Evolutionary conservation across 1,284 basidiomycete species (phyloP).

Genomic region (Lentinula novae-zelandiae): DNA sequence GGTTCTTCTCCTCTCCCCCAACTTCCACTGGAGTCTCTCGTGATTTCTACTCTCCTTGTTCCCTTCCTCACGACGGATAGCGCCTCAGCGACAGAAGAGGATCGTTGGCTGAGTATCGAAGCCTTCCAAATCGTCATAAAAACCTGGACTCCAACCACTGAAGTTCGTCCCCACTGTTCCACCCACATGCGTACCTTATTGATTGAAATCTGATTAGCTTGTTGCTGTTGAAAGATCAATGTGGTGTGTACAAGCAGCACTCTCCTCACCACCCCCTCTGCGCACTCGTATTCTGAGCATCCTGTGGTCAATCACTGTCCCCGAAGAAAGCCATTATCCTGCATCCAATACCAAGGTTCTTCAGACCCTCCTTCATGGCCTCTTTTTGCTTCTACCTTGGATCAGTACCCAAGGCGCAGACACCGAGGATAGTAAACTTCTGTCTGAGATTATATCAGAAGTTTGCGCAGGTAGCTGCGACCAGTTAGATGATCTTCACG

Average conservation of each 20-base stretch:
- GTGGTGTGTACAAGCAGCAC: constrained; percentile 64
- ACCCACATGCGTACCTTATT: not conserved
- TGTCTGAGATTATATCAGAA: constrained; percentile 33
- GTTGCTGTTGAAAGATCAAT: constrained; percentile 52
- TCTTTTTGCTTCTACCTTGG: constrained; percentile 46
- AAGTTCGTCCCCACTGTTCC: constrained; percentile 28
- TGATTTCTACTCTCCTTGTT: constrained; percentile 52
- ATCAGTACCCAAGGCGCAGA: constrained; percentile 21
- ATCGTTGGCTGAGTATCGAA: constrained; percentile 54
- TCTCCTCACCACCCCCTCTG: constrained; percentile 30
- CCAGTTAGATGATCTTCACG: constrained; percentile 32
- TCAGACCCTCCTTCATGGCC: constrained; percentile 46
- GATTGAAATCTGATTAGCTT: constrained; percentile 27
- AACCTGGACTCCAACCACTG: constrained; percentile 50
- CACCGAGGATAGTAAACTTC: constrained; percentile 24
- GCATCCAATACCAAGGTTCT: constrained; percentile 44
- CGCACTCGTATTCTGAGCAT: constrained; percentile 46
- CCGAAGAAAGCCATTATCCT: constrained; percentile 39
- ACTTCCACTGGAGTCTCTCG: constrained; percentile 54
- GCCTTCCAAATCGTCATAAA: constrained; percentile 54
- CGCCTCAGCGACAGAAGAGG: constrained; percentile 38
- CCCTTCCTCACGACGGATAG: constrained; percentile 46
- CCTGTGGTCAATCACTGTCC: constrained; percentile 46
- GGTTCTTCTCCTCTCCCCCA: constrained; percentile 23
- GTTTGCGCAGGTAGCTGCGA: constrained; percentile 34